Evolutionary conservation across 108 stramenopile species (phyloP), one percentile per base, ranked within the genome.

Genomic region (Fragilariopsis cylindrus): DNA sequence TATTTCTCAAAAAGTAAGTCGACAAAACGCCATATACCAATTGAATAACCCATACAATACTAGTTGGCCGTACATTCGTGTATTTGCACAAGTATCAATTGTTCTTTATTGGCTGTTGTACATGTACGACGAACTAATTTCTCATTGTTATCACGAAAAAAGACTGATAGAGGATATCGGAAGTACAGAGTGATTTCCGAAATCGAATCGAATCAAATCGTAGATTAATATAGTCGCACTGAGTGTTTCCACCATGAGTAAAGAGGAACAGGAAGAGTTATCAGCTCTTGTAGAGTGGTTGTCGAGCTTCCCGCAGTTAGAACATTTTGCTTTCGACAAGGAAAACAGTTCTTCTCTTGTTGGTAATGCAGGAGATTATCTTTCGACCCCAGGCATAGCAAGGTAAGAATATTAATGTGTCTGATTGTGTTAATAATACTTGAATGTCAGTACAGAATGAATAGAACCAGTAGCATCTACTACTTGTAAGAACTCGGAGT

Each of bases 221-320:
- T 40, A n/a, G 44, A 41, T 43, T 65, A 42, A 30, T 9, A 43
- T 4, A 11, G 4, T 65, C 2, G 8, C 47, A 12, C 30, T 30
- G 30, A 30, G 30, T 52, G 13, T 12, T 52, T 52, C 12, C 62
- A 71, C 69, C 47, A 79, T 79, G 78, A 79, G 60, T 40, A 43
- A 40, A 7, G 49, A 56, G 11, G 75, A 81, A 40, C 70, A 53
- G 15, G n/a, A 68, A 47, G 80, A 85, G 43, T 57, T 85, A 21
- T 12, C 43, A 5, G 77, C 81, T 5, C 74, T 85, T 21, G 48
- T 60, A 5, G 76, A 47, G 16, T 85, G 85, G 85, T 39, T 85
- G 30, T 42, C 75, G 19, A 82, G 81, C 43, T 85, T 85, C 71
- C 70, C 77, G 7, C 57, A 66, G 43, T 47, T 81, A 53, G 77